Conservation (phyloP, 208 protist species). For the Crithidia sp. region DNA sequence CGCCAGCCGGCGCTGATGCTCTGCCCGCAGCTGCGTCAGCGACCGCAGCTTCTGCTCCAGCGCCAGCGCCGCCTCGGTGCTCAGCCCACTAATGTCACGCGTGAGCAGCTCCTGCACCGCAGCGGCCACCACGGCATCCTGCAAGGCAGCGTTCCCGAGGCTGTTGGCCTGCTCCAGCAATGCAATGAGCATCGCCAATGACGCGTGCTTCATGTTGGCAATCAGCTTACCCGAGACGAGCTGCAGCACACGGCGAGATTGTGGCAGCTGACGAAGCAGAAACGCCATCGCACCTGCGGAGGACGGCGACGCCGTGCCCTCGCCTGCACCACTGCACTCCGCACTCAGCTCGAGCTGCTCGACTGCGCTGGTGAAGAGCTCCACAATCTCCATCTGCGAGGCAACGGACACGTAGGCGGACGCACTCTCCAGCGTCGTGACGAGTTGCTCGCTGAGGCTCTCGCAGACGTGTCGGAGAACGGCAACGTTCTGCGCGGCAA, state of each 20-base stretch:
- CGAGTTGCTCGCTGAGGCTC: constrained; percentile 65
- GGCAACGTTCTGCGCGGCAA: constrained; percentile 53
- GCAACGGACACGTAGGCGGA: constrained; percentile 61
- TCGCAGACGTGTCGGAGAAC: constrained; percentile 51
- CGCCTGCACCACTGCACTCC: background rate
- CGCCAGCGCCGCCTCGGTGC: constrained; percentile 34
- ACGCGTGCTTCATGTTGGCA: constrained; percentile 35
- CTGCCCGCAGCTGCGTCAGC: constrained; percentile 56
- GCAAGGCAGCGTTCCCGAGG: constrained; percentile 56
- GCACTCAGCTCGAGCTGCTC: constrained; percentile 30
- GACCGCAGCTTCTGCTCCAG: constrained; percentile 42
- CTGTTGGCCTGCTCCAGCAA: constrained; percentile 64
- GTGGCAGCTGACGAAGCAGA: constrained; percentile 47
- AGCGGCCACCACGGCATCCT: constrained; percentile 66
- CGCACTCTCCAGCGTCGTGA: constrained; percentile 56
- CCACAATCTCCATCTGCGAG: constrained; percentile 66
- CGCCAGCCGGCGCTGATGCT: constrained; percentile 60
- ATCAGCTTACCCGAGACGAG: constrained; percentile 66
- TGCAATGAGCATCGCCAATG: constrained; percentile 53
- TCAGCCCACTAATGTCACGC: constrained; percentile 40
- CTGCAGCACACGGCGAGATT: constrained; percentile 40
- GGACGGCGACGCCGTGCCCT: background rate
- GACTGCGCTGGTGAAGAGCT: constrained; percentile 49
- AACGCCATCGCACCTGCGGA: constrained; percentile 3
- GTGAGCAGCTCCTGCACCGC: constrained; percentile 66